Evolutionary conservation across 352 stramenopile species (phyloP).

Genomic region (Hyaloperonospora brassicae): DNA sequence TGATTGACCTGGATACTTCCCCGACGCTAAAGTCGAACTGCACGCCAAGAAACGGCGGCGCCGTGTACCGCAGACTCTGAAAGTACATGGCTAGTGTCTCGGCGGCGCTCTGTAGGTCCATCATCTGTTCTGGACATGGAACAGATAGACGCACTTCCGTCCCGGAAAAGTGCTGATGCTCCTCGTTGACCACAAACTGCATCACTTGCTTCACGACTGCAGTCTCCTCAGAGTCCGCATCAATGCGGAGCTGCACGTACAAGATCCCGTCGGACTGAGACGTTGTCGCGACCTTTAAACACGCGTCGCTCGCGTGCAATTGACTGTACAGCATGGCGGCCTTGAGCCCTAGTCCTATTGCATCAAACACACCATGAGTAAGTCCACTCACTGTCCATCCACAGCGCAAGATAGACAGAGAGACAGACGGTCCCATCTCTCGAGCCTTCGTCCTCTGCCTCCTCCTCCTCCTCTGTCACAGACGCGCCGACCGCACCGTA

Average conservation of each 20-base stretch:
- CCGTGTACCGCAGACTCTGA: conserved; percentile 53
- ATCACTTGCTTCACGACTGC: conserved; percentile 51
- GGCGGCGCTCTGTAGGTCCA: conserved; percentile 40
- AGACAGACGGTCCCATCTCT: conserved; percentile 1
- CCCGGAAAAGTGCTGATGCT: conserved; percentile 60
- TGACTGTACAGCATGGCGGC: conserved; percentile 71
- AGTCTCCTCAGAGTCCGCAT: conserved; percentile 46
- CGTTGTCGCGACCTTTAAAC: conserved; percentile 59
- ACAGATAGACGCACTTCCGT: conserved; percentile 71
- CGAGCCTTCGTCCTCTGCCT: background rate
- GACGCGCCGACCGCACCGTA: conserved; percentile 31
- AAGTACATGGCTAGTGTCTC: conserved; percentile 60
- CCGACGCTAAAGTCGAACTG: conserved; percentile 51
- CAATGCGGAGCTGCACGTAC: conserved; percentile 60
- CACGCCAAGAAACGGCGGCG: conserved; percentile 42
- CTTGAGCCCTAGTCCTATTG: conserved; percentile 63
- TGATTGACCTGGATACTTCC: conserved; percentile 28
- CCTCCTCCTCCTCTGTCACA: background rate
- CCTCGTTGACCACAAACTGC: conserved; percentile 53
- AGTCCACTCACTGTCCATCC: too few species aligned
- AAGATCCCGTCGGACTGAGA: conserved; percentile 52
- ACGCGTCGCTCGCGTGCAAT: conserved; percentile 26
- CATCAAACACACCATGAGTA: background rate
- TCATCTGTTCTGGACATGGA: conserved; percentile 26
- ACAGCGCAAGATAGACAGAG: too few species aligned